Conservation (phyloP, 1,139 yeast genomes). For the Protomyces inouyei region DNA sequence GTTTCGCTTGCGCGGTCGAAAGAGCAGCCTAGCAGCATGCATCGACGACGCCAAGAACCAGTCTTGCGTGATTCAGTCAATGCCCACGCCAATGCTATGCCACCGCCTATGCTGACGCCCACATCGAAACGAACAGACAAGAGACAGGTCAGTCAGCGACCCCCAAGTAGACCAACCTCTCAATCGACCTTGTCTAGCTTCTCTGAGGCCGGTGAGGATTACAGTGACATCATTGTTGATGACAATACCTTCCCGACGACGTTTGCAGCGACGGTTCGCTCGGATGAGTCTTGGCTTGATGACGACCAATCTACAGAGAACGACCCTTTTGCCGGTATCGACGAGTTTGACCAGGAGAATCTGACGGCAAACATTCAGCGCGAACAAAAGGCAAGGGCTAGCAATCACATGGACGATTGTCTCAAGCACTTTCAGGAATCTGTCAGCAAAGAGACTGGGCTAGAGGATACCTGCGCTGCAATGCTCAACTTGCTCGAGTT, state of each 20-base stretch:
- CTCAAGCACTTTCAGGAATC: conserved; percentile 32
- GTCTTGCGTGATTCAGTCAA: not conserved
- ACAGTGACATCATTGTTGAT: conserved; percentile 18
- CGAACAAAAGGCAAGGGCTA: conserved; percentile 35
- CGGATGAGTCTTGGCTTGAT: conserved; percentile 14
- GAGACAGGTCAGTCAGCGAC: not conserved
- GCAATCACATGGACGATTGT: conserved; percentile 31
- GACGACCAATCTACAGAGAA: conserved; percentile 33
- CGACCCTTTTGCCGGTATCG: conserved; percentile 37
- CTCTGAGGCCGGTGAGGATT: conserved; percentile 1
- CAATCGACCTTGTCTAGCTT: not conserved
- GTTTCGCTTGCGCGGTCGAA: not conserved
- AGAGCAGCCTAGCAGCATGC: not conserved
- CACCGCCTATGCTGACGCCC: not conserved
- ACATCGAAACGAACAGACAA: not conserved
- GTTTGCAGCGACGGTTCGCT: not conserved
- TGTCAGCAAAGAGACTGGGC: conserved; percentile 10
- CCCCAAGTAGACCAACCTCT: not conserved
- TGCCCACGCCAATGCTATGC: not conserved
- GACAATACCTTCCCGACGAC: not conserved
- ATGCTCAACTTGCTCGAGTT: conserved; percentile 41
- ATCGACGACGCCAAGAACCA: not conserved
- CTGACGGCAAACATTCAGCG: conserved; percentile 34
- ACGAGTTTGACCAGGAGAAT: conserved; percentile 32
- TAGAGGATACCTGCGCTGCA: conserved; percentile 4